Base-by-base conservation (phyloP, 2,329 filamentous ascomycete genomes). In the Fusarium piperis region DNA sequence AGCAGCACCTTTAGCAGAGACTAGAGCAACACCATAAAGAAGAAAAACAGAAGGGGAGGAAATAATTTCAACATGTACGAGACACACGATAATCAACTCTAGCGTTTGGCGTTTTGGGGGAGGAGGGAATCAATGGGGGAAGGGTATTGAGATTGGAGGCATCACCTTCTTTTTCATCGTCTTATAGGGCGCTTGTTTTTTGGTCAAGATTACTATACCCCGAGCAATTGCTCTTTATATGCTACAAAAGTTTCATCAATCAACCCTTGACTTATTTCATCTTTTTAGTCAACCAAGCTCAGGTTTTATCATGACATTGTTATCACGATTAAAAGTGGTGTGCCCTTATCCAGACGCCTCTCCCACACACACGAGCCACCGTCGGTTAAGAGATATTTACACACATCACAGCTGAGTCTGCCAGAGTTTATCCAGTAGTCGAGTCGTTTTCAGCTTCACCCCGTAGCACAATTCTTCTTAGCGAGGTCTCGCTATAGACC, bases 141-240 rank as follows among this genome's bases (percentile, higher is more conserved):
- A 41, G 73, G 76, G 76, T 68, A 78, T 11, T 30, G 23, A 23
- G 44, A 48, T 16, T 26, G 39, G 20, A 41, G 20, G 20, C 20
- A n/a, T 48, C n/a, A 30, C 68, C 30, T 64, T 51, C 53, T 20
- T 57, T 62, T 57, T 64, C 61, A 59, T 60, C 60, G 53, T 38
- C 62, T 48, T 73, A 51, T 60, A 73, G 67, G 79, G 79, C 77
- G 80, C 82, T 83, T 85, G 80, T 23, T 3, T 80, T 84, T 81
- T 84, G 83, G 82, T 84, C 83, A 83, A 83, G 73, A 77, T 77
- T 74, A 77, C 74, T 83, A 84, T 82, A 83, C 82, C 83, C 67
- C 80, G 77, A 69, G 67, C 70, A 28, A 28, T 51, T 61, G 61
- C 70, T 71, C 58, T 52, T 35, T 53, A 58, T 48, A 62, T 62